Evolutionary conservation across 768 basidiomycete species (phyloP), one percentile per base, ranked within the genome.

Genomic region (Tulasnella sp.): DNA sequence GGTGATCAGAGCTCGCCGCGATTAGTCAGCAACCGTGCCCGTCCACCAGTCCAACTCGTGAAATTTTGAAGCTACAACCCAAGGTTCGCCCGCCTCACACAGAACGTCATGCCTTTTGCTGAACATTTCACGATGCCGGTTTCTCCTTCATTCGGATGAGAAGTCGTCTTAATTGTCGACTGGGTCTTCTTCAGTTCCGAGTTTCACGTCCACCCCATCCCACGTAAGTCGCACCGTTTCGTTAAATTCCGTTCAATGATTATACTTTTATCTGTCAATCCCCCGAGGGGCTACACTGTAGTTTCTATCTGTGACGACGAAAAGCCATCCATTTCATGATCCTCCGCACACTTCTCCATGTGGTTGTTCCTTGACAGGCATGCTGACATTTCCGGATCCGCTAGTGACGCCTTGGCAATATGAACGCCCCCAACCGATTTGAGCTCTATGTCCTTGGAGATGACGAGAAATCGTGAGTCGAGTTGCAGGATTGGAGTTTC

Each of bases 391-490:
- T 35, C n/a, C 57, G 10, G 73, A 69, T 67, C 57, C n/a, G 16
- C 13, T 57, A 72, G 51, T 46, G 39, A 74, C 23, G 35, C 37
- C 42, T 72, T 71, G 42, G 39, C 70, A 71, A 6, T 37, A 94
- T 98, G 93, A 99, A 99, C 86, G 95, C 95, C 70, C 96, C 95
- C n/a, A 91, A 91, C 83, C 90, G 97, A 81, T 93, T 91, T 82
- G 96, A 98, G 85, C 88, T 94, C 81, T 98, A 90, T 83, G 92
- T 97, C 71, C 88, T 98, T 70, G 94, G 95, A 26, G 96, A 98
- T 81, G 94, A 92, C 83, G 96, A 99, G 87, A 93, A 92, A 86
- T 86, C 91, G 96, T 98, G 87, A 87, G 95, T 91, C 70, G 44
- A 55, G 40, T 78, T 67, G 73, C 78, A n/a, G 76, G 75, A 78